phyloP scores from a whole-genome alignment of 2,329 filamentous ascomycete species.

The Pestalotiopsis sp. region DNA sequence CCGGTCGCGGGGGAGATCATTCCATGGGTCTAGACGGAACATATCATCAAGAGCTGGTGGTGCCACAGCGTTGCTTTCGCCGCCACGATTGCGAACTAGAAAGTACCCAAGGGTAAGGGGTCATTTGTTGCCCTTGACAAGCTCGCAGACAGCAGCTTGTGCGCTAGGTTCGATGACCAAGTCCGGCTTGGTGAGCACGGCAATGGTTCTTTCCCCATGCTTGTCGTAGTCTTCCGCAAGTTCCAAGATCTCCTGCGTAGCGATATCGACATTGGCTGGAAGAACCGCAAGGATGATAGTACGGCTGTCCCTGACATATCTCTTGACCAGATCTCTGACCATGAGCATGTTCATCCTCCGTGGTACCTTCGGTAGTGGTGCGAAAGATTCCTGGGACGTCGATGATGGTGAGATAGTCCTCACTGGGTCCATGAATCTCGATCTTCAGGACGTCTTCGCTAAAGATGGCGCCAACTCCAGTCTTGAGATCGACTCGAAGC shows the following conservation, averaged over 20 bases:
- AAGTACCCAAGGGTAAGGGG: conserved; percentile 45
- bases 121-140: conserved; percentile 37
- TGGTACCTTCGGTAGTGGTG: conserved; percentile 9
- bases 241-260: conserved; percentile 41
- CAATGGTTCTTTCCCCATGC: conserved; percentile 42
- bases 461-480: conserved; percentile 4
- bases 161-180: conserved; percentile 41
- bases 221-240: conserved; percentile 40
- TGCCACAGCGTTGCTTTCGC: conserved; percentile 24
- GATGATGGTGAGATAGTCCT: conserved; percentile 16
- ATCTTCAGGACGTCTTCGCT: conserved; percentile 19
- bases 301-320: conserved; percentile 42
- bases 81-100: conserved; percentile 44
- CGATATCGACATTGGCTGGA: conserved; percentile 40
- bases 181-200: conserved; percentile 62
- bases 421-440: conserved; percentile 17
- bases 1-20: not conserved
- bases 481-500: conserved; percentile 1
- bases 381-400: conserved; percentile 17
- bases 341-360: conserved; percentile 12
- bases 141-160: conserved; percentile 35
- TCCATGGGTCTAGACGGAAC: not conserved
- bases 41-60: not conserved
- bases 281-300: conserved; percentile 52
- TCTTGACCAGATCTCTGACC: conserved; percentile 20